Conservation (phyloP, 805 yeast species). For the Wickerhamomyces sydowiorum region DNA sequence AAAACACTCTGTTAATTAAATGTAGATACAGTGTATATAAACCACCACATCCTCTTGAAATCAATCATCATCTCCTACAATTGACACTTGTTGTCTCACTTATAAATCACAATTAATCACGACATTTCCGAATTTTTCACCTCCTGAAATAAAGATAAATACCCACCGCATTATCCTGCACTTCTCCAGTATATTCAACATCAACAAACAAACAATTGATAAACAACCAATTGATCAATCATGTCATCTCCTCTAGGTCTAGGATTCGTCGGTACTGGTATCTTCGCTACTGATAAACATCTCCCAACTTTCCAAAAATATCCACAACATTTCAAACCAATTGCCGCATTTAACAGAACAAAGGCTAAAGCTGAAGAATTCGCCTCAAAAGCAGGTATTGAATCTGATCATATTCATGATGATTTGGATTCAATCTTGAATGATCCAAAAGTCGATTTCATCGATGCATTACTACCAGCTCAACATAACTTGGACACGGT, state of each 20-base stretch:
- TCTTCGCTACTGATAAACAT: constrained; percentile 82
- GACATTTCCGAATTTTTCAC: no score
- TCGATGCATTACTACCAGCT: constrained; percentile 89
- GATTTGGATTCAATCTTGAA: constrained; percentile 57
- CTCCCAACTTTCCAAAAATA: constrained; percentile 61
- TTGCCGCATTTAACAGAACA: constrained; percentile 80
- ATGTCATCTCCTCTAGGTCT: constrained; percentile 15
- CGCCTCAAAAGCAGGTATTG: constrained; percentile 56
- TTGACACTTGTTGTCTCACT: no score
- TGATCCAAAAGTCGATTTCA: constrained; percentile 63
- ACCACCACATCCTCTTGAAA: no score
- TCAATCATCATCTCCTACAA: no score
- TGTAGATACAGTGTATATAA: neutral
- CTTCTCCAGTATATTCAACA: no score
- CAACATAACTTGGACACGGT: constrained; percentile 69
- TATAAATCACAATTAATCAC: neutral
- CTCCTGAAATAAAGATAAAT: no score
- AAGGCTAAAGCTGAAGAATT: constrained; percentile 75
- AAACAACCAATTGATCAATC: neutral
- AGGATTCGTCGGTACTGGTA: constrained; percentile 77
- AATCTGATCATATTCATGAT: constrained; percentile 47
- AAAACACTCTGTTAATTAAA: no score
- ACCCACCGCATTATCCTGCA: no score
- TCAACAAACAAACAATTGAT: neutral
- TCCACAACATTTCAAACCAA: constrained; percentile 46